Conservation (phyloP, 1,284 basidiomycete genomes). For the Ceratobasidium sp. region DNA sequence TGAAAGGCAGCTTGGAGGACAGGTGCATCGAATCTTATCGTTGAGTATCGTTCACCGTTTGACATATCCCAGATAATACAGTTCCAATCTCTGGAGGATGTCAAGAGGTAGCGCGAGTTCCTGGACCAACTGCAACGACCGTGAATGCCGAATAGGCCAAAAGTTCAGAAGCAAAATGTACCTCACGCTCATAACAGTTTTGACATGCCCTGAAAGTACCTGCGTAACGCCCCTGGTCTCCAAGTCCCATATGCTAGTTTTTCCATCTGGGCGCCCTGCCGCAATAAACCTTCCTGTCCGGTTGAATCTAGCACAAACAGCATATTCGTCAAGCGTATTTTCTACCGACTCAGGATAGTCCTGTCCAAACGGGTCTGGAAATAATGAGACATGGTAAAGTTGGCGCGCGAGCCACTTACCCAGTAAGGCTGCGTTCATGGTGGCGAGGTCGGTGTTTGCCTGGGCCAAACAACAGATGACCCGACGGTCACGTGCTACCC, state of each 20-base stretch:
- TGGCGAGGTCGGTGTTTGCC: neutral
- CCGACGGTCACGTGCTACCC: slow-evolving; percentile 7
- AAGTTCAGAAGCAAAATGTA: slow-evolving; percentile 58
- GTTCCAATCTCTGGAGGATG: slow-evolving; percentile 92
- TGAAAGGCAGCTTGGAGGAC: slow-evolving; percentile 85
- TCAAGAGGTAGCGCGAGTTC: slow-evolving; percentile 88
- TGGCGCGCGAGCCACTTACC: neutral
- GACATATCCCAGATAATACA: slow-evolving; percentile 93
- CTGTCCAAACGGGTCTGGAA: slow-evolving; percentile 56
- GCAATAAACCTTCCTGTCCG: slow-evolving; percentile 87
- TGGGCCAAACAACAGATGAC: neutral
- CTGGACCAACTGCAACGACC: slow-evolving; percentile 79
- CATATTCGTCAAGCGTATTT: slow-evolving; percentile 80
- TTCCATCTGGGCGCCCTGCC: slow-evolving; percentile 81
- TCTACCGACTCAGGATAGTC: slow-evolving; percentile 63
- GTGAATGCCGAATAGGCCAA: slow-evolving; percentile 14
- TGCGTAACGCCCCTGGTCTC: slow-evolving; percentile 85
- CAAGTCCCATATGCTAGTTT: slow-evolving; percentile 90
- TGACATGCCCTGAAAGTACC: slow-evolving; percentile 88
- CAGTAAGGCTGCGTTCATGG: slow-evolving; percentile 37
- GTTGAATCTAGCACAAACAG: slow-evolving; percentile 84
- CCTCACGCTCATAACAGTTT: slow-evolving; percentile 85
- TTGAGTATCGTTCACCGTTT: slow-evolving; percentile 67
- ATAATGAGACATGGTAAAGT: slow-evolving; percentile 1
- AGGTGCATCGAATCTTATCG: slow-evolving; percentile 90